Conservation (phyloP, 139 green algal genomes). For the Chlamydomonas eustigma region DNA sequence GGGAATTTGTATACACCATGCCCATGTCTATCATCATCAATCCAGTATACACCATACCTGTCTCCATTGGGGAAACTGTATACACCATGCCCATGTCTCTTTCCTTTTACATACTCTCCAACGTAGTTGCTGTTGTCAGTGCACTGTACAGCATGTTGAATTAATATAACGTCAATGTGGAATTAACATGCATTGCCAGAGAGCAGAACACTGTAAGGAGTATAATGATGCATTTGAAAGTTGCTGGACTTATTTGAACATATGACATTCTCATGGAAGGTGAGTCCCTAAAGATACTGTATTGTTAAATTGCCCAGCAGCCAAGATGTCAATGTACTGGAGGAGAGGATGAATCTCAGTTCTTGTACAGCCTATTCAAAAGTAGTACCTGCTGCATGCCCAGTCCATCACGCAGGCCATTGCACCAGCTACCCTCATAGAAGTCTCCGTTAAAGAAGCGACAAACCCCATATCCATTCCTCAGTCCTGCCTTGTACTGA, state of each 20-base stretch:
- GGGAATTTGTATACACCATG: slow-evolving; percentile 63
- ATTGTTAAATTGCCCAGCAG: too few relatives aligned
- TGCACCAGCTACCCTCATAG: slow-evolving; percentile 60
- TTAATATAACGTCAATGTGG: neutral
- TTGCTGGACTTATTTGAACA: too few relatives aligned
- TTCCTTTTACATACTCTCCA: slow-evolving; percentile 57
- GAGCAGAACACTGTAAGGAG: too few relatives aligned
- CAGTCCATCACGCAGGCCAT: slow-evolving; percentile 49
- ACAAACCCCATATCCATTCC: slow-evolving; percentile 57
- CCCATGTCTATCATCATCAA: slow-evolving; percentile 57
- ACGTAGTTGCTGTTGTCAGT: slow-evolving; percentile 68
- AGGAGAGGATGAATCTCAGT: too few relatives aligned
- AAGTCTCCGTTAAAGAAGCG: slow-evolving; percentile 70
- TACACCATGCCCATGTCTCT: slow-evolving; percentile 62
- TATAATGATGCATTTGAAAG: too few relatives aligned
- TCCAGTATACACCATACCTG: slow-evolving; percentile 26
- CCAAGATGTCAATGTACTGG: too few relatives aligned
- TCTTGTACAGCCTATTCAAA: too few relatives aligned
- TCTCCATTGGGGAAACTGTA: slow-evolving; percentile 70
- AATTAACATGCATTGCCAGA: too few relatives aligned
- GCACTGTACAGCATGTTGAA: slow-evolving; percentile 37
- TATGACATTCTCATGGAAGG: too few relatives aligned
- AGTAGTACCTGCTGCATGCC: slow-evolving; percentile 73
- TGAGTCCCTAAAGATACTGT: too few relatives aligned
- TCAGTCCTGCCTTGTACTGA: slow-evolving; percentile 43